Conservation (phyloP, 2,329 filamentous ascomycete species). For the Trichoderma lentiforme region DNA sequence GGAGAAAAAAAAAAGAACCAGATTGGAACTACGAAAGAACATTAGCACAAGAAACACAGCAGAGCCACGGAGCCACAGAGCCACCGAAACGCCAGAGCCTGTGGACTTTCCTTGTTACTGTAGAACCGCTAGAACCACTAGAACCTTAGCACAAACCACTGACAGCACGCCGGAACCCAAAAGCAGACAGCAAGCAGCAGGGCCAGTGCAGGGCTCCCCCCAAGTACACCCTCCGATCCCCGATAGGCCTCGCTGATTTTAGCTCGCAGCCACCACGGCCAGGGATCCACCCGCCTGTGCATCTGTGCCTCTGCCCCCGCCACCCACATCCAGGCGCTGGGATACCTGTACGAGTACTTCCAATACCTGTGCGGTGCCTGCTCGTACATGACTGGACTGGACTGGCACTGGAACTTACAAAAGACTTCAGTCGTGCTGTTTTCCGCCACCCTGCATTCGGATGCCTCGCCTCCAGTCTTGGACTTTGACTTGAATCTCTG, state of each 20-base stretch:
- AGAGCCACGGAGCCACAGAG: neutral
- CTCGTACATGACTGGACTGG: neutral
- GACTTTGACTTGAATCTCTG: neutral
- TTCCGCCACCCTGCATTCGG: neutral
- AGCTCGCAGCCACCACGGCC: constrained; percentile 14
- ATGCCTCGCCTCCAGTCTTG: neutral
- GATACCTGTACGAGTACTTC: neutral
- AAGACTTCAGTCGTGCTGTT: neutral
- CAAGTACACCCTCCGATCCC: constrained; percentile 11
- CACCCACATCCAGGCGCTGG: constrained; percentile 3
- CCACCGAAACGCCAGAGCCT: neutral
- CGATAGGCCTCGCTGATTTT: constrained; percentile 16
- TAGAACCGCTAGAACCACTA: neutral
- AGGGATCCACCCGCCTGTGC: constrained; percentile 1
- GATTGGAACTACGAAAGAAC: neutral
- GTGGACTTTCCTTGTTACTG: too few species aligned
- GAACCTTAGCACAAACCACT: too few species aligned
- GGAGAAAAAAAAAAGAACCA: constrained; percentile 6
- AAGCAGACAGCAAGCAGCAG: neutral
- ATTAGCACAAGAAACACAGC: neutral
- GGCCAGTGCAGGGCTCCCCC: neutral
- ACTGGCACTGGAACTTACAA: neutral
- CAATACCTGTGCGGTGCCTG: too few species aligned
- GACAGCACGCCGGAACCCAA: neutral
- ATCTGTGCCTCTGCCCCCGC: constrained; percentile 4